Base-by-base conservation (phyloP, 2,329 filamentous ascomycete genomes). In the Aschersonia sp. region DNA sequence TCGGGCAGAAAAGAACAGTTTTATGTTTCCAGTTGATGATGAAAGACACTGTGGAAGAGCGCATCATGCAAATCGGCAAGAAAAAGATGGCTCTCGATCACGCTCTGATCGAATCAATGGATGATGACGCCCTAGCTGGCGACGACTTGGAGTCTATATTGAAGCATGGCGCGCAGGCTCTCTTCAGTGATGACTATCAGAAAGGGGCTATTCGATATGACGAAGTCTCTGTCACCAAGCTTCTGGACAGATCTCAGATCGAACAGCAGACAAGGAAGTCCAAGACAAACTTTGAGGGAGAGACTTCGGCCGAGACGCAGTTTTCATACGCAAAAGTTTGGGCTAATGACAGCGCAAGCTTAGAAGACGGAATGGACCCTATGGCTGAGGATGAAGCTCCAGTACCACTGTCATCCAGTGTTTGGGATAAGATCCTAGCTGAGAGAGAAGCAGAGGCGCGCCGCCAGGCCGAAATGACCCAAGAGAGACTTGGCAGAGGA, bases 81-180 rank as follows among this genome's bases (percentile, higher is more conserved):
- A 94, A 87, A 65, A 98, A 98, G 68, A 88, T 98, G 80, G 88
- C 88, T 0, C 75, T 98, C 0, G 92, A 98, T 57, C 89, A 97
- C 62, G 85, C 92, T 1, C 75, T 98, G 28, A 96, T 98, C 51
- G 89, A 97, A 61, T 83, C 80, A 47, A 88, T 98, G 78, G 87
- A 89, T 49, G 78, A 80, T 2, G 82, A 89, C n/a, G 84, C 92
- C 44, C 78, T 91, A 40, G 80, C 78, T 6, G 80, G 81, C 5
- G 74, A 84, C 51, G 89, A 97, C 58, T 67, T 97, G 4, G 89
- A 94, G 56, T 86, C 85, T 0, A 89, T 97, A 51, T 73, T 98
- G 40, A 84, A 83, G 54, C 85, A 94, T 58, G 92, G 92, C 47
- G 89, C 91, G 0, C 80, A 85, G 50, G 85, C 89, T 9, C 69